These are phyloP conservation scores for Trichophyton benhamiae DNA, from an alignment of 2,329 filamentous ascomycete genomes.

Conservation along the genomic window DNA sequence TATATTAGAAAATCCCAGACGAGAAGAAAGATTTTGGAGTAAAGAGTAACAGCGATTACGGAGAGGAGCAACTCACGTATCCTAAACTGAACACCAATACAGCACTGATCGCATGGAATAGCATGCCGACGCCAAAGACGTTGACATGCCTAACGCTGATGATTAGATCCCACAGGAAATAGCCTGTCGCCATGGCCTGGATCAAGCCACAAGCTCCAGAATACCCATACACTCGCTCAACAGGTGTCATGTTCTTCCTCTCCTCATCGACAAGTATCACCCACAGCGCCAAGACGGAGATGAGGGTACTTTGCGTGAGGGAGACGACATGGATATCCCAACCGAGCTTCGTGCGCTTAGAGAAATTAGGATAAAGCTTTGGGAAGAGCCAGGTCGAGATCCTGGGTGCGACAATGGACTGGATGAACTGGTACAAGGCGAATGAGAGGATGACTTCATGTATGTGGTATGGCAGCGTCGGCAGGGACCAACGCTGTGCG, in stretches of 20 bases:
- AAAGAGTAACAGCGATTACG: neutral
- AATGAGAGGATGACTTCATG: slow-evolving; percentile 50
- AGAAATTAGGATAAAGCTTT: slow-evolving; percentile 42
- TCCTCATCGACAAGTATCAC: slow-evolving; percentile 47
- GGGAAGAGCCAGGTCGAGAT: slow-evolving; percentile 45
- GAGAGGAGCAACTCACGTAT: slow-evolving; percentile 42
- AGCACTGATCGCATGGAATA: slow-evolving; percentile 50
- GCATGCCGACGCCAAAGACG: slow-evolving; percentile 49
- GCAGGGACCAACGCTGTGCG: slow-evolving; percentile 40
- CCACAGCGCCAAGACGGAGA: slow-evolving; percentile 46
- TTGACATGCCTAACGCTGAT: slow-evolving; percentile 44
- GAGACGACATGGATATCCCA: slow-evolving; percentile 57
- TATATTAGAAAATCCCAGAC: neutral
- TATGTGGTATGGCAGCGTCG: slow-evolving; percentile 47
- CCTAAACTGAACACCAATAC: slow-evolving; percentile 50
- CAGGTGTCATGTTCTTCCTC: slow-evolving; percentile 40
- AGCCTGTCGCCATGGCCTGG: slow-evolving; percentile 49
- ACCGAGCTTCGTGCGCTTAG: slow-evolving; percentile 46
- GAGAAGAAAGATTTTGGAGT: neutral
- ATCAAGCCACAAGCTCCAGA: slow-evolving; percentile 47
- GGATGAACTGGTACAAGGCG: slow-evolving; percentile 44
- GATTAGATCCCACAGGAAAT: slow-evolving; percentile 53
- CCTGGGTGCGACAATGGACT: slow-evolving; percentile 42
- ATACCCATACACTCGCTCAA: slow-evolving; percentile 49
- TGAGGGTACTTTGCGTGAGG: slow-evolving; percentile 46